Conservation (phyloP, 768 basidiomycete species). For the Sistotremastrum suecicum region DNA sequence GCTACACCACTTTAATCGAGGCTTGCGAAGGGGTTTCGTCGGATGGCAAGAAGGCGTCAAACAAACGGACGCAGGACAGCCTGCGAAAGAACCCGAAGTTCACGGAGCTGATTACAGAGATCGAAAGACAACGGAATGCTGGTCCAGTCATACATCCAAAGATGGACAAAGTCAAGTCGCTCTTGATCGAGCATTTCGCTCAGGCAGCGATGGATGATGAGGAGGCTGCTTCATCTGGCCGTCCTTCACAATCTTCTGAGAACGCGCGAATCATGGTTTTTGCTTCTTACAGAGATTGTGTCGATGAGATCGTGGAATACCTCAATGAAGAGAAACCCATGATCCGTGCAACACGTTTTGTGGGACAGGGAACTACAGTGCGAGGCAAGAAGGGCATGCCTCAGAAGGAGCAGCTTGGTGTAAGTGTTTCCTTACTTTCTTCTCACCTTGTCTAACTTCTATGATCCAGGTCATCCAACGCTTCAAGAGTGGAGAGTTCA, state of each 20-base stretch:
- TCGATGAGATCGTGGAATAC: constrained; percentile 79
- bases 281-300: constrained; percentile 76
- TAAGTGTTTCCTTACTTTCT: constrained; percentile 20
- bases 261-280: constrained; percentile 86
- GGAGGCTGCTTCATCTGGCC: constrained; percentile 14
- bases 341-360: constrained; percentile 71
- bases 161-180: constrained; percentile 65
- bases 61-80: constrained; percentile 24
- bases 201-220: constrained; percentile 29
- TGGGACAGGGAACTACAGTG: constrained; percentile 82
- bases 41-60: constrained; percentile 13
- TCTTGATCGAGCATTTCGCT: constrained; percentile 72
- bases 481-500: constrained; percentile 80
- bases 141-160: constrained; percentile 76
- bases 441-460: constrained; percentile 3
- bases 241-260: constrained; percentile 10
- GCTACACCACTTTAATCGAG: constrained; percentile 47
- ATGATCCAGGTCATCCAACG: constrained; percentile 56
- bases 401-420: constrained; percentile 87
- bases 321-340: constrained; percentile 66
- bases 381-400: constrained; percentile 76
- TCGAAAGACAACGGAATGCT: constrained; percentile 39
- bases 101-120: constrained; percentile 48
- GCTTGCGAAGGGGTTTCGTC: constrained; percentile 26
- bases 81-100: constrained; percentile 43